These are phyloP conservation scores for Misopates orontium DNA, from an alignment of 257 asterid species.

Conservation along the genomic window DNA sequence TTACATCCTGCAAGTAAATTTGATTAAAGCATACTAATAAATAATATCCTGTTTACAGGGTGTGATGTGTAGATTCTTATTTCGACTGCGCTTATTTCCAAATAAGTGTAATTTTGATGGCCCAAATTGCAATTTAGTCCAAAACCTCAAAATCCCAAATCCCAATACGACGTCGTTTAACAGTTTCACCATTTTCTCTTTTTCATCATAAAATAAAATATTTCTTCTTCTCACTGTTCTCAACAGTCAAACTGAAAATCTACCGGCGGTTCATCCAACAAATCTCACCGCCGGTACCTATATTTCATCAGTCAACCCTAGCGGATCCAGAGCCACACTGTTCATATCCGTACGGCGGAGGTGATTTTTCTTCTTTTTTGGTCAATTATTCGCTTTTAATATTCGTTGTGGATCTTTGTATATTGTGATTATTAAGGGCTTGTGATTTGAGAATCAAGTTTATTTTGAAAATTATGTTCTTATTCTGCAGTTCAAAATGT, in stretches of 20 bases:
- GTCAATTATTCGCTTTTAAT: conserved; percentile 5
- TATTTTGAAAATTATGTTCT: neutral
- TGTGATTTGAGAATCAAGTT: conserved; percentile 29
- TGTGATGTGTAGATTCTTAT: no score
- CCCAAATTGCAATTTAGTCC: no score
- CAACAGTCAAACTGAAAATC: conserved; percentile 38
- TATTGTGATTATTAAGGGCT: neutral
- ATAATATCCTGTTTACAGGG: no score
- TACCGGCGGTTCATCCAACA: conserved; percentile 34
- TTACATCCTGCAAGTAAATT: no score
- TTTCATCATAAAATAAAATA: neutral
- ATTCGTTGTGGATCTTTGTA: conserved; percentile 11
- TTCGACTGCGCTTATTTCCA: no score
- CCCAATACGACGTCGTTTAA: conserved; percentile 16
- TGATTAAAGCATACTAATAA: no score
- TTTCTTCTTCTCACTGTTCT: conserved; percentile 20
- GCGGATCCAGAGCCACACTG: conserved; percentile 34
- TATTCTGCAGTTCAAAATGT: conserved; percentile 2
- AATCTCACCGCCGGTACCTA: conserved; percentile 34
- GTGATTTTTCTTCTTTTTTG: conserved; percentile 32
- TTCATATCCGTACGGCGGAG: conserved; percentile 25
- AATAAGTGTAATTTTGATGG: no score
- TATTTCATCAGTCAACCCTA: conserved; percentile 12
- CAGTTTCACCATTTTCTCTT: conserved; percentile 18
- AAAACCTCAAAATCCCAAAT: no score